Percentiles rank a stretch among this genome's conserved stretches.
Conservation (phyloP, 2,329 filamentous ascomycete genomes). For the Fusarium multiceps region DNA sequence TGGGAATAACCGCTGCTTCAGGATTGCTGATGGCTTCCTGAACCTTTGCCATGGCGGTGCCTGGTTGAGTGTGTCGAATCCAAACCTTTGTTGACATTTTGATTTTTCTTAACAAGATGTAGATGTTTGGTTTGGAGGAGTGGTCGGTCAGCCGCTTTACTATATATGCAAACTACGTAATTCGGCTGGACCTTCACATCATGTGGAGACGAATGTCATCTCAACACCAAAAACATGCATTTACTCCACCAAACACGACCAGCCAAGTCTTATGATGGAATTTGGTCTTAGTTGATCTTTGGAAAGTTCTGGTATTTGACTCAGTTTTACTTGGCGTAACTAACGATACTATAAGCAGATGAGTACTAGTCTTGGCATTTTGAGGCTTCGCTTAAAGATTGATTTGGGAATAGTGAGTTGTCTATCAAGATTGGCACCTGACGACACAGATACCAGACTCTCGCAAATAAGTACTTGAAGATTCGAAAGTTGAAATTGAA, state of each 20-base stretch:
- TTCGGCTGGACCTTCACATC: conserved; percentile 32
- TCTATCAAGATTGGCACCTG: neutral
- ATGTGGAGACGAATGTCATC: conserved; percentile 13
- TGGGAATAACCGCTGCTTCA: conserved; percentile 22
- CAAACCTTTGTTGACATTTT: conserved; percentile 34
- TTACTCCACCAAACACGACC: neutral
- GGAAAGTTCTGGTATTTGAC: neutral
- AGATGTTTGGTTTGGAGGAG: neutral
- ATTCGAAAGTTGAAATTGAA: no score
- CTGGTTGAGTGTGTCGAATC: conserved; percentile 23
- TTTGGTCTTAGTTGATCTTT: neutral
- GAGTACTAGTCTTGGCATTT: neutral
- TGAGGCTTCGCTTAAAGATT: neutral
- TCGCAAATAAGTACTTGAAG: no score
- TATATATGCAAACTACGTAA: conserved; percentile 3
- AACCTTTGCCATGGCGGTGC: conserved; percentile 37
- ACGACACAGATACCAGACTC: no score
- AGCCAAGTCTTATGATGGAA: neutral
- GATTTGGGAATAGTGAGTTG: neutral
- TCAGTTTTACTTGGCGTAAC: neutral
- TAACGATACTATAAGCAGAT: neutral
- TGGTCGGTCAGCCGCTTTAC: neutral
- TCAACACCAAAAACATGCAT: neutral
- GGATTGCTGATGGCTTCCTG: conserved; percentile 34
- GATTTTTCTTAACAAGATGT: neutral